A percentile compares a stretch with the other conserved stretches of the same genome.
These are phyloP conservation scores for Coniochaeta prunicola DNA, from an alignment of 2,329 filamentous ascomycete genomes.

Conservation along the genomic window DNA sequence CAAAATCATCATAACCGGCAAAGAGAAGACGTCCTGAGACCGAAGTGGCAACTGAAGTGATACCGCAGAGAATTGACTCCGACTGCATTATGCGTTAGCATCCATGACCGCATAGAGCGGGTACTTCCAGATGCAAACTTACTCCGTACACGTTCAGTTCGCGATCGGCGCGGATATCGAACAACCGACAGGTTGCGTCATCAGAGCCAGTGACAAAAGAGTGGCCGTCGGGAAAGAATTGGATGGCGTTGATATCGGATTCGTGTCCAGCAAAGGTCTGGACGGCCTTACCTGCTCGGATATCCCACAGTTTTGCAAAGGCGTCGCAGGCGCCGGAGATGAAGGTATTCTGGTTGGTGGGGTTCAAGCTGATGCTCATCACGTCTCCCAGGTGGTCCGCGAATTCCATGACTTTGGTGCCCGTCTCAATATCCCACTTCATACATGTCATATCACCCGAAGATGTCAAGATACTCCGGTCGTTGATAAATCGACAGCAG, in stretches of 20 bases:
- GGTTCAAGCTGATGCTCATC: slow-evolving; percentile 99
- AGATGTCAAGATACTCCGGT: slow-evolving; percentile 93
- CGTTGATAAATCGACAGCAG: slow-evolving; percentile 98
- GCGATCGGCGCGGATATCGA: slow-evolving; percentile 94
- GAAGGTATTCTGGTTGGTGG: slow-evolving; percentile 98
- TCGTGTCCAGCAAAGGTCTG: slow-evolving; percentile 98
- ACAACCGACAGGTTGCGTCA: slow-evolving; percentile 92
- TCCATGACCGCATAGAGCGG: slow-evolving; percentile 6
- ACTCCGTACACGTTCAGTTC: slow-evolving; percentile 63
- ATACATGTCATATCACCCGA: slow-evolving; percentile 99
- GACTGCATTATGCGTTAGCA: slow-evolving; percentile 51
- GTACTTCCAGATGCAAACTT: slow-evolving; percentile 23
- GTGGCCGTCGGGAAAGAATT: slow-evolving; percentile 98
- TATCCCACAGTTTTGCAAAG: slow-evolving; percentile 98
- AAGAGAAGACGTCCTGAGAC: slow-evolving; percentile 93
- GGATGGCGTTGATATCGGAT: slow-evolving; percentile 98
- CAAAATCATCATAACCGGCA: slow-evolving; percentile 97
- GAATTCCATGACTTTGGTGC: slow-evolving; percentile 94
- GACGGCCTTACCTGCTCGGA: slow-evolving; percentile 93
- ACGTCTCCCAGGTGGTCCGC: slow-evolving; percentile 97
- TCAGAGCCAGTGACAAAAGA: slow-evolving; percentile 97
- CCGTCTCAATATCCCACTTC: slow-evolving; percentile 99
- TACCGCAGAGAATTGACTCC: slow-evolving; percentile 93
- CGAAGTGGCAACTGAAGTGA: slow-evolving; percentile 96
- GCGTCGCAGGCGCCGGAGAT: slow-evolving; percentile 98